Evolutionary conservation across 73 alveolate genomes (phyloP).

Genomic region (Paramecium sonneborni): DNA sequence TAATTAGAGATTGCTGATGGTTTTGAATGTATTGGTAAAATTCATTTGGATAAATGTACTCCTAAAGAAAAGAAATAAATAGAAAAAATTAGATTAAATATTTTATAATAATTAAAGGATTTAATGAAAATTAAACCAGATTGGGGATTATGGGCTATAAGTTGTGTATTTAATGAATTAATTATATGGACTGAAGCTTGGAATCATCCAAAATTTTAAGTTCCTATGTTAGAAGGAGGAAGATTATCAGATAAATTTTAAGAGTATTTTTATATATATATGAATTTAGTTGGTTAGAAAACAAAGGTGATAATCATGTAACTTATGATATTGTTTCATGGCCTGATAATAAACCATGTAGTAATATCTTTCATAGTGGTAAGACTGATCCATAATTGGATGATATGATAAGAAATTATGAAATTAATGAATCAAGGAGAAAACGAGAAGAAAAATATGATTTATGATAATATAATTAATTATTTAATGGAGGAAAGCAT

Average conservation of each 20-base stretch:
- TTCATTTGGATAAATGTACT: constrained; percentile 33
- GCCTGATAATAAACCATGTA: constrained; percentile 36
- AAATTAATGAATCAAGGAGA: neutral
- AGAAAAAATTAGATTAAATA: constrained; percentile 8
- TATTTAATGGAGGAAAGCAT: constrained; percentile 59
- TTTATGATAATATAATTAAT: constrained; percentile 20
- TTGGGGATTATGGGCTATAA: constrained; percentile 11
- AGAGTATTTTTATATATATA: too few relatives aligned
- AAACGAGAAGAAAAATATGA: constrained; percentile 9
- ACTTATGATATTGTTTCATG: neutral
- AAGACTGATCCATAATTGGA: neutral
- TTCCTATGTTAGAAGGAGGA: neutral
- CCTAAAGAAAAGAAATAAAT: constrained; percentile 30
- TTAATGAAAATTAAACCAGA: neutral
- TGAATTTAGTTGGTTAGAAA: neutral
- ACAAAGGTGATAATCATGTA: neutral
- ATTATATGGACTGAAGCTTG: constrained; percentile 43
- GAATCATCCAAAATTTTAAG: neutral
- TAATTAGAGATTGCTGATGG: neutral
- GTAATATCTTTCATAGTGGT: neutral
- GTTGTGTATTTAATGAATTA: constrained; percentile 33
- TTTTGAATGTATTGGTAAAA: neutral
- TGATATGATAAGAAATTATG: neutral
- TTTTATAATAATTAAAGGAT: neutral
- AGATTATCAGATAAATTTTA: neutral